Evolutionary conservation across 345 rosid genomes (phyloP).

Genomic region (Syzygium jambos): DNA sequence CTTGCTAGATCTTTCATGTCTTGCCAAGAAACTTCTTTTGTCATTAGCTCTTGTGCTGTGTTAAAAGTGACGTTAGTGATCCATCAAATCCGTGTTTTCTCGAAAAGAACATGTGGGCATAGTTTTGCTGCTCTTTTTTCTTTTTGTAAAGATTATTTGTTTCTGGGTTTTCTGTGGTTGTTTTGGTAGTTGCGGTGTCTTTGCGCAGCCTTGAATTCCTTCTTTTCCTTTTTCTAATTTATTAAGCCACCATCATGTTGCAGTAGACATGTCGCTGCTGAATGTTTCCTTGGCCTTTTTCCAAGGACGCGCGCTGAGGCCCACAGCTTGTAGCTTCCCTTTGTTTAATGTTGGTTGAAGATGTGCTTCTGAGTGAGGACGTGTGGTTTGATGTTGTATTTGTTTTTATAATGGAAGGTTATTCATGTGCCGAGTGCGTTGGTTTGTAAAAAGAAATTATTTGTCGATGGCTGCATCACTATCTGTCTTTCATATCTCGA

Average conservation of each 20-base stretch:
- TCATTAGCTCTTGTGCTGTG: not conserved
- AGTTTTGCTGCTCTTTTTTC: not conserved
- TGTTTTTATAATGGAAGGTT: not conserved
- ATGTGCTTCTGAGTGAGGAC: not conserved
- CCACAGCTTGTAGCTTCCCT: constrained; percentile 1
- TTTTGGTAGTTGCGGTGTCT: constrained; percentile 46
- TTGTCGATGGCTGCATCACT: not conserved
- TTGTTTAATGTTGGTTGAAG: not conserved
- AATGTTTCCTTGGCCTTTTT: not conserved
- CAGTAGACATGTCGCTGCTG: not conserved
- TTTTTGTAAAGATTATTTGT: not conserved
- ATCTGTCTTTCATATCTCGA: not conserved
- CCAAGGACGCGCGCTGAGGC: constrained; percentile 3
- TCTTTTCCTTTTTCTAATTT: not conserved
- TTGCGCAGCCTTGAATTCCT: constrained; percentile 12
- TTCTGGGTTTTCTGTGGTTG: constrained; percentile 11
- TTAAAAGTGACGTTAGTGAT: not conserved
- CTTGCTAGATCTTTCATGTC: not conserved
- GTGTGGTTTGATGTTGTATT: not conserved
- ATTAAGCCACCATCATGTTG: not conserved
- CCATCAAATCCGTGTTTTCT: not conserved
- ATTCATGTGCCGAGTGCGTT: not conserved
- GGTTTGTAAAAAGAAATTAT: not conserved
- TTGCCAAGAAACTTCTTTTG: not conserved
- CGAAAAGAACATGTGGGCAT: not conserved